These are phyloP conservation scores for Candida michaelii DNA, from an alignment of 805 yeast genomes.

Conservation along the genomic window DNA sequence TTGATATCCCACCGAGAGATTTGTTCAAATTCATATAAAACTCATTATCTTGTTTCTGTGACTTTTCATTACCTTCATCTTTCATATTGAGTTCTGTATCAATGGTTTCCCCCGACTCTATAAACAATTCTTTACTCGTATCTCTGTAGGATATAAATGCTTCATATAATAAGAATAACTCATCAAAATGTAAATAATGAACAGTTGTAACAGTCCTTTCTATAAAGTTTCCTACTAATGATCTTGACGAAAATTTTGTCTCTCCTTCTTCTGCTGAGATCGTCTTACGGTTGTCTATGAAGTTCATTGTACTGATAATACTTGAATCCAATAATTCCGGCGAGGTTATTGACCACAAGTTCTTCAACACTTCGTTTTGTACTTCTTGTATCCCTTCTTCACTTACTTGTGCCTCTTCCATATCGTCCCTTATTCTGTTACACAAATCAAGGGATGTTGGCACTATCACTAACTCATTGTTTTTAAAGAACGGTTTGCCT, in stretches of 20 bases:
- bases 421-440: slow-evolving; percentile 15
- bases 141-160: slow-evolving; percentile 37
- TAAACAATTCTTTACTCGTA: slow-evolving; percentile 21
- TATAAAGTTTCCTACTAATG: slow-evolving; percentile 33
- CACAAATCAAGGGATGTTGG: slow-evolving; percentile 35
- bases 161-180: slow-evolving; percentile 29
- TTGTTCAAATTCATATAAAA: slow-evolving; percentile 8
- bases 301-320: slow-evolving; percentile 7
- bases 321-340: slow-evolving; percentile 45
- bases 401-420: background rate
- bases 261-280: background rate
- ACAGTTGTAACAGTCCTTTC: slow-evolving; percentile 31
- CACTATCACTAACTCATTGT: slow-evolving; percentile 21
- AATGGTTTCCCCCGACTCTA: slow-evolving; percentile 8
- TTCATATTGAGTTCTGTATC: background rate
- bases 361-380: slow-evolving; percentile 7
- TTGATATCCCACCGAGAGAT: slow-evolving; percentile 6
- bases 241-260: slow-evolving; percentile 18
- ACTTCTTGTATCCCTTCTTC: background rate
- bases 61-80: background rate
- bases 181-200: slow-evolving; percentile 38
- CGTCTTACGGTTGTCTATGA: slow-evolving; percentile 11
- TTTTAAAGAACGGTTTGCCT: slow-evolving; percentile 30
- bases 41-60: slow-evolving; percentile 14
- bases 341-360: slow-evolving; percentile 48